These are phyloP conservation scores for Dissophora globulifera DNA, from an alignment of 192 early-diverging fungal species.

Conservation along the genomic window DNA sequence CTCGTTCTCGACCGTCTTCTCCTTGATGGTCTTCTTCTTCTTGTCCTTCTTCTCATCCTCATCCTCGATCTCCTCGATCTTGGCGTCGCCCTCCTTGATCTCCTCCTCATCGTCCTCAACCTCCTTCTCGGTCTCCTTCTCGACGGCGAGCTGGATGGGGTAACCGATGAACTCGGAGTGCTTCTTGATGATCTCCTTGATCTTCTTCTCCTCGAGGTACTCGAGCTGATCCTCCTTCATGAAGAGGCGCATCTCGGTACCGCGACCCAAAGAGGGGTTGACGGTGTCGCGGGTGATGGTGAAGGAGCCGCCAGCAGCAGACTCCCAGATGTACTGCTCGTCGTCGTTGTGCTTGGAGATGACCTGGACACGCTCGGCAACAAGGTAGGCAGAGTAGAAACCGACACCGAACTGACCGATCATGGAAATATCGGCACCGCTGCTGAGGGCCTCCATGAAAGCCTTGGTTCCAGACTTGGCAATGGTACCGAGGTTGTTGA, in stretches of 20 bases:
- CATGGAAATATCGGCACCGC: conserved; percentile 98
- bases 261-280: conserved; percentile 93
- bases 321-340: conserved; percentile 97
- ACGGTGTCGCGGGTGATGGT: conserved; percentile 93
- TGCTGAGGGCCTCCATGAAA: conserved; percentile 98
- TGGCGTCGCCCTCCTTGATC: conserved; percentile 73
- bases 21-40: conserved; percentile 88
- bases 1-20: conserved; percentile 85
- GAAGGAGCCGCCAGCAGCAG: conserved; percentile 90
- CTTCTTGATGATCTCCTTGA: conserved; percentile 99
- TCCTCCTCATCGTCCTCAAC: conserved; percentile 93
- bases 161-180: conserved; percentile 99
- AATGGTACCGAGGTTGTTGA: conserved; percentile 99
- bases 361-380: conserved; percentile 96
- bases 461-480: conserved; percentile 99
- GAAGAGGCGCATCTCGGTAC: conserved; percentile 94
- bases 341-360: conserved; percentile 98
- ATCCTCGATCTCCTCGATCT: conserved; percentile 86
- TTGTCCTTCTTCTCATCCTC: conserved; percentile 79
- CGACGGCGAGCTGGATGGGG: conserved; percentile 96
- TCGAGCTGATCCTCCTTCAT: conserved; percentile 99
- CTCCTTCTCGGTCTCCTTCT: conserved; percentile 99
- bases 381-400: conserved; percentile 99
- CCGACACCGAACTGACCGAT: conserved; percentile 99
- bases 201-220: conserved; percentile 98